Evolutionary conservation across 441 rosid species (phyloP).

Genomic region (Breynia disticha): DNA sequence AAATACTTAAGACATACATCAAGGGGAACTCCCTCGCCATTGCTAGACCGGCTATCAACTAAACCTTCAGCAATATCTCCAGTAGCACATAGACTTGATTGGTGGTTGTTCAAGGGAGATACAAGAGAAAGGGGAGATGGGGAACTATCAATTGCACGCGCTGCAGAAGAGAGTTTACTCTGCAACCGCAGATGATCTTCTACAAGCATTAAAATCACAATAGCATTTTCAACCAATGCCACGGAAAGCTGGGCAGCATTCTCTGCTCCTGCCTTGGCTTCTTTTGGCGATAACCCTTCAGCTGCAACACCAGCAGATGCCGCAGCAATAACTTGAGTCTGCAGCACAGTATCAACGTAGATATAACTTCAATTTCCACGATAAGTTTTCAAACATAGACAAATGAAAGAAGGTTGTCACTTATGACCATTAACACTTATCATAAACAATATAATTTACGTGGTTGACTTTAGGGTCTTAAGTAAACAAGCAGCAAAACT

Average conservation of each 20-base stretch:
- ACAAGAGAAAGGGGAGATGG: slow-evolving; percentile 75
- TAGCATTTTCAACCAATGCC: slow-evolving; percentile 96
- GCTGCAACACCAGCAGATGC: slow-evolving; percentile 99
- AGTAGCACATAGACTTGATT: slow-evolving; percentile 36
- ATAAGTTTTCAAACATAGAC: slow-evolving; percentile 13
- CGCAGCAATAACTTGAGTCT: slow-evolving; percentile 99
- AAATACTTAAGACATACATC: slow-evolving; percentile 51
- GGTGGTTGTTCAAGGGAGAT: slow-evolving; percentile 45
- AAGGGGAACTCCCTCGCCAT: slow-evolving; percentile 69
- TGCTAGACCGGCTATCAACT: slow-evolving; percentile 57
- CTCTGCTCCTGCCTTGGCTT: slow-evolving; percentile 87
- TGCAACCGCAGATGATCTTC: slow-evolving; percentile 98
- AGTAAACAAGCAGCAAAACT: too few species aligned
- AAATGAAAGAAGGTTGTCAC: slow-evolving; percentile 4
- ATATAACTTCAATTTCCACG: slow-evolving; percentile 14
- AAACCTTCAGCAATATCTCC: slow-evolving; percentile 50
- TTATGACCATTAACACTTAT: not conserved
- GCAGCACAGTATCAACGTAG: slow-evolving; percentile 30
- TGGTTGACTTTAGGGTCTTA: too few species aligned
- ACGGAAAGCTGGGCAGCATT: slow-evolving; percentile 99
- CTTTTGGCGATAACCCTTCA: slow-evolving; percentile 84
- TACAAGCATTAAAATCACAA: slow-evolving; percentile 97
- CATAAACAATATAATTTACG: not conserved
- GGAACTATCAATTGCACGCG: slow-evolving; percentile 44
- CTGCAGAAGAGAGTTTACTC: slow-evolving; percentile 74